Conservation (phyloP, 1,139 yeast genomes). For the Yamadazyma epiphylla region DNA sequence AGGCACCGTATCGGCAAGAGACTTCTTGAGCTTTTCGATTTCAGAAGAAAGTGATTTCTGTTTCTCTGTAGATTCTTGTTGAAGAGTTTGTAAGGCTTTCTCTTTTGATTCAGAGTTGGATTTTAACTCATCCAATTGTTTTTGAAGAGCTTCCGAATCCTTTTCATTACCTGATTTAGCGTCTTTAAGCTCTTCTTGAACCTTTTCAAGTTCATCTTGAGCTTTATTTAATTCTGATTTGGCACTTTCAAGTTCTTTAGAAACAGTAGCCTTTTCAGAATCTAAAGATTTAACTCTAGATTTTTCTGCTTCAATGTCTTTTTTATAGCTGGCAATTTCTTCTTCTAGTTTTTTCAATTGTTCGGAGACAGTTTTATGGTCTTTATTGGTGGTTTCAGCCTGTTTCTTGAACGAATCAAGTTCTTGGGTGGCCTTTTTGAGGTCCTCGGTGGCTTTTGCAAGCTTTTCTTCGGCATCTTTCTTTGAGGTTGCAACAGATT, state of each 20-base stretch:
- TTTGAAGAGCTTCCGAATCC: conserved; percentile 1
- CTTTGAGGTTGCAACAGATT: too few relatives aligned
- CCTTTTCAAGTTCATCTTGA: conserved; percentile 4
- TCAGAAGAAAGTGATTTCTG: not conserved
- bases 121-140: conserved; percentile 6
- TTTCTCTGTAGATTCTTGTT: not conserved
- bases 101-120: not conserved
- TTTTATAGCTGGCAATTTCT: not conserved
- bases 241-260: conserved; percentile 2
- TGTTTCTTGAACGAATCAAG: not conserved
- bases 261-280: not conserved
- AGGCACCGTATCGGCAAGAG: conserved; percentile 39
- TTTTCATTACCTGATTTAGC: too few relatives aligned
- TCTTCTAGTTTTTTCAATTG: not conserved
- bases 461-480: conserved; percentile 1
- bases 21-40: conserved; percentile 2
- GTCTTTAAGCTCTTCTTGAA: conserved; percentile 7
- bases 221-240: conserved; percentile 1
- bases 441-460: conserved; percentile 1
- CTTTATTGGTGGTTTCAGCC: not conserved
- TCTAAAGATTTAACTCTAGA: not conserved
- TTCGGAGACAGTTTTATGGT: conserved; percentile 1
- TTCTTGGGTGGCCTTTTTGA: not conserved
- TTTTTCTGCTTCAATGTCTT: not conserved
- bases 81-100: not conserved